phyloP scores from a whole-genome alignment of 768 basidiomycete species.

The Pleurotus tuber-regium region DNA sequence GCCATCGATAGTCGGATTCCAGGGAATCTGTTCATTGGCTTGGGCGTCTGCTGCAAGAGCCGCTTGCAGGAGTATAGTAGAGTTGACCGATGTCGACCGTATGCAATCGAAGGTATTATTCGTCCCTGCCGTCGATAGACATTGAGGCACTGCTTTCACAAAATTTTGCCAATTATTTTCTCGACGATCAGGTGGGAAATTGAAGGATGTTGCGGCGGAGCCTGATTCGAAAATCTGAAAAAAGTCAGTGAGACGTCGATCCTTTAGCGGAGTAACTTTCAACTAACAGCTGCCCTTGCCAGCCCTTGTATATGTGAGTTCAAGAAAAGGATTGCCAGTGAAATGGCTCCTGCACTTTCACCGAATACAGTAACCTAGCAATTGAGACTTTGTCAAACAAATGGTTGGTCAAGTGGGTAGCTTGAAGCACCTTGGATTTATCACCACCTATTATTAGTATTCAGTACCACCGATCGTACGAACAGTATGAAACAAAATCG shows the following conservation, averaged over 20 bases:
- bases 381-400: neutral
- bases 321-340: slow-evolving; percentile 33
- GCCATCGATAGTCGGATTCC: slow-evolving; percentile 39
- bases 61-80: slow-evolving; percentile 26
- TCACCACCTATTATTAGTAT: slow-evolving; percentile 39
- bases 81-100: slow-evolving; percentile 18
- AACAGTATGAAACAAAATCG: too few relatives aligned
- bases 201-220: slow-evolving; percentile 27
- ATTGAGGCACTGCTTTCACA: slow-evolving; percentile 25
- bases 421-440: slow-evolving; percentile 29
- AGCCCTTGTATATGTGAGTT: slow-evolving; percentile 24
- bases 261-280: neutral
- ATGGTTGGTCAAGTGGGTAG: neutral
- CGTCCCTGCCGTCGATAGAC: slow-evolving; percentile 21
- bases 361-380: slow-evolving; percentile 45
- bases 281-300: slow-evolving; percentile 30
- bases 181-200: slow-evolving; percentile 23
- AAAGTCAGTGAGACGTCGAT: neutral
- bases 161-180: slow-evolving; percentile 27
- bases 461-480: too few relatives aligned
- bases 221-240: slow-evolving; percentile 45
- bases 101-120: slow-evolving; percentile 30
- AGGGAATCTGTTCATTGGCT: slow-evolving; percentile 27
- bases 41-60: slow-evolving; percentile 17
- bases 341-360: slow-evolving; percentile 46